phyloP scores from a whole-genome alignment of 2,329 filamentous ascomycete genomes.

The Tolypocladium nubicola region DNA sequence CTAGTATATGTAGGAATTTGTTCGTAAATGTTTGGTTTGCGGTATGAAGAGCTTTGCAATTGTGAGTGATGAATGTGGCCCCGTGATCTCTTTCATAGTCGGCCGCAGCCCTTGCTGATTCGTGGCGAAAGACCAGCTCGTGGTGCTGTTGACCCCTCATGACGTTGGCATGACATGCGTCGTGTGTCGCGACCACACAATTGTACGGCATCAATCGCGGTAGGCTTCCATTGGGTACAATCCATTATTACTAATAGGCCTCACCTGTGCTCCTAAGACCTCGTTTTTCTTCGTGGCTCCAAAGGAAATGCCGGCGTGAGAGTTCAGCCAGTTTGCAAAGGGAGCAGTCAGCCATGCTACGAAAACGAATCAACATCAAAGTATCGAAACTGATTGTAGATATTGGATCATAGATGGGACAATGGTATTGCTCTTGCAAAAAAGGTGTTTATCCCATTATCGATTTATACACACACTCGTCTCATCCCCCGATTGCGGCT shows the following conservation, averaged over 20 bases:
- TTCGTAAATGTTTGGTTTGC: neutral
- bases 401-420: neutral
- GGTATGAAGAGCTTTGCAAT: neutral
- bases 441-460: neutral
- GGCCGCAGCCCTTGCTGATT: neutral
- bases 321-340: neutral
- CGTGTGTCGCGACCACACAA: neutral
- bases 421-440: neutral
- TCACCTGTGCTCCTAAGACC: neutral
- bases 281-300: neutral
- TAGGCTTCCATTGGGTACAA: neutral
- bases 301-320: neutral
- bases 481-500: neutral
- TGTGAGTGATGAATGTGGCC: neutral
- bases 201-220: too few relatives aligned
- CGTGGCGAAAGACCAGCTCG: neutral
- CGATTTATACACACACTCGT: neutral
- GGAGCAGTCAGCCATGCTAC: neutral
- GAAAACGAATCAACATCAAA: neutral
- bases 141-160: neutral
- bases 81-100: neutral
- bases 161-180: neutral
- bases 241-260: neutral
- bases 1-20: neutral
- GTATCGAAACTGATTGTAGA: neutral